These are phyloP conservation scores for Yamadazyma diddensiae DNA, from an alignment of 1,139 yeast species.

Conservation along the genomic window DNA sequence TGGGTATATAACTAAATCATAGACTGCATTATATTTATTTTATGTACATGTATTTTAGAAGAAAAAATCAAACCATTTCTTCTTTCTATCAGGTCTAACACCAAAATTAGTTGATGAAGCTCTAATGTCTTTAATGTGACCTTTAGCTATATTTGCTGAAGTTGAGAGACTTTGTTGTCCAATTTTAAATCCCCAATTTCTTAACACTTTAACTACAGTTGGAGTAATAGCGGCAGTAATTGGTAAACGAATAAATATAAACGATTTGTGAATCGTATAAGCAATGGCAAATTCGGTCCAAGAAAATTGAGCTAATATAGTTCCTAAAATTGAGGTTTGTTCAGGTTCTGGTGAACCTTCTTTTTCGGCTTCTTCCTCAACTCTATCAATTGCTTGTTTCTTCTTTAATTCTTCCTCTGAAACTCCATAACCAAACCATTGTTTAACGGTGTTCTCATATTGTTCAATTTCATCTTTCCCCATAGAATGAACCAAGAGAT, in stretches of 20 bases:
- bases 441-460: constrained; percentile 60
- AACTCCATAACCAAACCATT: constrained; percentile 54
- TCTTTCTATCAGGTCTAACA: constrained; percentile 44
- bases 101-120: constrained; percentile 52
- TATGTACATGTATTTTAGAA: constrained; percentile 26
- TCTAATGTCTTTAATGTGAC: constrained; percentile 27
- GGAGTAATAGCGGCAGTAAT: constrained; percentile 94
- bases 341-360: constrained; percentile 1
- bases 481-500: constrained; percentile 73
- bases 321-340: constrained; percentile 8
- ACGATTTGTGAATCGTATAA: constrained; percentile 87
- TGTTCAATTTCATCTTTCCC: constrained; percentile 79
- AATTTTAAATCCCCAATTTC: constrained; percentile 78
- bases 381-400: constrained; percentile 30
- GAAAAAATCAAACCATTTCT: constrained; percentile 64
- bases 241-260: constrained; percentile 79
- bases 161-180: constrained; percentile 48
- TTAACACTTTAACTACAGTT: constrained; percentile 58
- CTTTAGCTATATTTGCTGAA: constrained; percentile 33
- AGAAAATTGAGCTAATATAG: constrained; percentile 43
- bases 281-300: constrained; percentile 82
- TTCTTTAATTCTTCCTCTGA: constrained; percentile 37
- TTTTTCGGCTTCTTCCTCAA: constrained; percentile 20
- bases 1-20: constrained; percentile 48
- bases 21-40: constrained; percentile 3